Conservation (phyloP, 768 basidiomycete genomes). For the Tricholoma sp. region DNA sequence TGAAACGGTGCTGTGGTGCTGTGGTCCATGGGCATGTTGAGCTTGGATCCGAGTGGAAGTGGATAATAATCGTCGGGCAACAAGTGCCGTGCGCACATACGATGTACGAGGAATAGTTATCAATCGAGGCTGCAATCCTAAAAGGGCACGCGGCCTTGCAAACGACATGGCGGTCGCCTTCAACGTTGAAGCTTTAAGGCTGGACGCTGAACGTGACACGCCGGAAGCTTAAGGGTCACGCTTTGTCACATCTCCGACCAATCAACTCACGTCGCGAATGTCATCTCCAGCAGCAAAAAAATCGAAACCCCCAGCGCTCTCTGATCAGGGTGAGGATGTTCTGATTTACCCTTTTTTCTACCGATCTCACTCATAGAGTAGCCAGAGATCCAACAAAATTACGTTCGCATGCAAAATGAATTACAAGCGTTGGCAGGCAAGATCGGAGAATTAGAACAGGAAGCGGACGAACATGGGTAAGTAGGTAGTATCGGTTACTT, state of each 20-base stretch:
- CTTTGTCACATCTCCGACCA: constrained; percentile 14
- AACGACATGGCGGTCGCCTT: constrained; percentile 43
- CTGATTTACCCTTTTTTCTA: background rate
- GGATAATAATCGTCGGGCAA: constrained; percentile 50
- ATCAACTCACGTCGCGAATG: constrained; percentile 45
- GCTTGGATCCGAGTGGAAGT: constrained; percentile 34
- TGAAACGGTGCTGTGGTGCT: constrained; percentile 29
- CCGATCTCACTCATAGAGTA: constrained; percentile 32
- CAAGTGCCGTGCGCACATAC: constrained; percentile 27
- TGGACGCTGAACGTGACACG: constrained; percentile 25
- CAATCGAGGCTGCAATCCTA: constrained; percentile 49
- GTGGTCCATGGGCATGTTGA: constrained; percentile 25
- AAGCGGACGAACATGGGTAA: constrained; percentile 92
- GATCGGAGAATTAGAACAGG: constrained; percentile 93
- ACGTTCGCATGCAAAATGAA: constrained; percentile 80
- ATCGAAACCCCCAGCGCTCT: constrained; percentile 49
- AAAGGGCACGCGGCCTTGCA: constrained; percentile 42
- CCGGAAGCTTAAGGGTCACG: constrained; percentile 34
- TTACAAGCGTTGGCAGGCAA: constrained; percentile 89
- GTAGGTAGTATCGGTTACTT: constrained; percentile 22
- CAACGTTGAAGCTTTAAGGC: constrained; percentile 13
- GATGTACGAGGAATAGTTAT: constrained; percentile 24
- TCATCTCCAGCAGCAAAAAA: constrained; percentile 52
- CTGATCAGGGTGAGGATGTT: constrained; percentile 63
- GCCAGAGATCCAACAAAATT: constrained; percentile 83